Evolutionary conservation across 306 rosid genomes (phyloP).

Genomic region (Ziziphus jujuba): DNA sequence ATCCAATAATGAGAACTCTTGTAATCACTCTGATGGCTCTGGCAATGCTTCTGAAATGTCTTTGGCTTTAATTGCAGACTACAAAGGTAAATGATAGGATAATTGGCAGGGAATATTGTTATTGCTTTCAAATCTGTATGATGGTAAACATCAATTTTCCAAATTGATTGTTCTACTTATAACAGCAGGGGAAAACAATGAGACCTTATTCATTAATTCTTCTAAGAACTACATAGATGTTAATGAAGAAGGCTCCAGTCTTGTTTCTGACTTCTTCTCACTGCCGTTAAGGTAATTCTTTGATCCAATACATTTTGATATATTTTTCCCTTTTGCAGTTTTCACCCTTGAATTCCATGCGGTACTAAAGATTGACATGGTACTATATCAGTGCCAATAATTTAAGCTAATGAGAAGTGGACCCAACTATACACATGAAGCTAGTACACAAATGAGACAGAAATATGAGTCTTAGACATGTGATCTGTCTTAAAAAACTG

Average conservation of each 20-base stretch:
- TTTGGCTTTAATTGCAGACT: slow-evolving; percentile 10
- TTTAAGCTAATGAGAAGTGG: too few species aligned
- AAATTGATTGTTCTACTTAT: slow-evolving; percentile 27
- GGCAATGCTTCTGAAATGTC: slow-evolving; percentile 24
- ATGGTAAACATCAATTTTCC: slow-evolving; percentile 6
- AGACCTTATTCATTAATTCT: too few species aligned
- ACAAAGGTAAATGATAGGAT: slow-evolving; percentile 21
- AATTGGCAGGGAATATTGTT: neutral
- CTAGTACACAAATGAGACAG: too few species aligned
- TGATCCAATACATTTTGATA: slow-evolving; percentile 10
- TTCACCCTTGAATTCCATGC: slow-evolving; percentile 1
- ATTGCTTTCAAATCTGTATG: neutral
- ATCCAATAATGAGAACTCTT: too few species aligned
- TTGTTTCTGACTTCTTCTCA: slow-evolving; percentile 79
- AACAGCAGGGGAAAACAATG: too few species aligned
- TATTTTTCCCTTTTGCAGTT: neutral
- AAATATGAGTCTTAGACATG: too few species aligned
- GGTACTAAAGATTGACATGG: too few species aligned
- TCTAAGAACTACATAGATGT: too few species aligned
- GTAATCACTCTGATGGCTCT: slow-evolving; percentile 19
- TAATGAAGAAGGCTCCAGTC: too few species aligned
- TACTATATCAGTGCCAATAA: too few species aligned
- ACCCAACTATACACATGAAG: too few species aligned
- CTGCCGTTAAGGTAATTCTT: slow-evolving; percentile 68
- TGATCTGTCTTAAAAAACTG: too few species aligned